Percentiles rank a stretch among this genome's conserved stretches.
Evolutionary conservation across 352 stramenopile species (phyloP).

Genomic region (Thalassiosira sp.): DNA sequence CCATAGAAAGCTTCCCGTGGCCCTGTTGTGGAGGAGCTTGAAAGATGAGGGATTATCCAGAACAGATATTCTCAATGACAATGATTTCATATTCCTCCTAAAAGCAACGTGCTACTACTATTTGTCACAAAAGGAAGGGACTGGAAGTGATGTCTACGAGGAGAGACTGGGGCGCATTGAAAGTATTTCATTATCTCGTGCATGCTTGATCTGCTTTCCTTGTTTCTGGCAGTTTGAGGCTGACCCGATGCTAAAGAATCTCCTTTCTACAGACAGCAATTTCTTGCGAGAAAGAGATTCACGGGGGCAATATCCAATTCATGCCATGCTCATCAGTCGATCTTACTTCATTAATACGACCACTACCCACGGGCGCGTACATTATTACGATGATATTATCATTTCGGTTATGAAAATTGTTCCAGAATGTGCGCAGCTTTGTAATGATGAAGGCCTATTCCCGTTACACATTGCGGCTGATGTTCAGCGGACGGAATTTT

Average conservation of each 20-base stretch:
- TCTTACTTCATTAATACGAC: not conserved
- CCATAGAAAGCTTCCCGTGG: not conserved
- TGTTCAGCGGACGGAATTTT: not conserved
- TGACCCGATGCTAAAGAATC: not conserved
- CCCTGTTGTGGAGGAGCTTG: constrained; percentile 1
- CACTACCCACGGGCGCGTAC: not conserved
- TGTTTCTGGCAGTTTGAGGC: not conserved
- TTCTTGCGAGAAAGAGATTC: constrained; percentile 1
- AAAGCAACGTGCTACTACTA: constrained; percentile 12
- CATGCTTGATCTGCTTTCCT: not conserved
- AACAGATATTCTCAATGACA: not conserved
- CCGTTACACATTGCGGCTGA: constrained; percentile 7
- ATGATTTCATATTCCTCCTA: constrained; percentile 7
- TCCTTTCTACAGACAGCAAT: not conserved
- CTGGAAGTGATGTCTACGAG: not conserved
- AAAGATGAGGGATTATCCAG: not conserved
- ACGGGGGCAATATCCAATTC: constrained; percentile 2
- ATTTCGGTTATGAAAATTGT: not conserved
- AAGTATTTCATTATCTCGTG: not conserved
- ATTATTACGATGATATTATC: not conserved
- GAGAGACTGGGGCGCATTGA: not conserved
- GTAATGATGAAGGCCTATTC: not conserved
- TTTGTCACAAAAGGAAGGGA: not conserved
- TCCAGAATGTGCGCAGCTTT: constrained; percentile 4
- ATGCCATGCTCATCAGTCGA: not conserved